Conservation (phyloP, 1,139 yeast genomes). For the Kodamaea arcana region DNA sequence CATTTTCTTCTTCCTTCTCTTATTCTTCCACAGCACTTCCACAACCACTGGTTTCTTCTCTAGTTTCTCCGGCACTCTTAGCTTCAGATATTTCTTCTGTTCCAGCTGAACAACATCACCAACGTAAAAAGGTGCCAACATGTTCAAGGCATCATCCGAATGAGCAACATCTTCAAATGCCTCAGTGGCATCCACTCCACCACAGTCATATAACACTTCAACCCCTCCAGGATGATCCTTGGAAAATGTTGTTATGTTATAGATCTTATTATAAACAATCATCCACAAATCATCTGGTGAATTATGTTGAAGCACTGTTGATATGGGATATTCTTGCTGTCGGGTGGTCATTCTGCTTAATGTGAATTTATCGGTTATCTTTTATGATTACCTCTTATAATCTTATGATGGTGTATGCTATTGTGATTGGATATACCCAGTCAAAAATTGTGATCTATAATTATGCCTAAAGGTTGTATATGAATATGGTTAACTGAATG, state of each 20-base stretch:
- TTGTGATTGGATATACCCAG: too few species aligned
- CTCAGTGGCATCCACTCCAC: slow-evolving; percentile 69
- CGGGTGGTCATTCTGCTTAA: too few species aligned
- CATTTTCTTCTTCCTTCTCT: slow-evolving; percentile 8
- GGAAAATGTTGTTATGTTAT: slow-evolving; percentile 50
- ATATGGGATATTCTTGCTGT: slow-evolving; percentile 28
- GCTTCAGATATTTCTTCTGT: slow-evolving; percentile 11
- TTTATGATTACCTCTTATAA: too few species aligned
- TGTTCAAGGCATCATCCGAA: slow-evolving; percentile 38
- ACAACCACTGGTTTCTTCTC: background rate
- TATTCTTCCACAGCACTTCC: slow-evolving; percentile 2
- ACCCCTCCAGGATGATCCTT: slow-evolving; percentile 67
- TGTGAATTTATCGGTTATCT: too few species aligned
- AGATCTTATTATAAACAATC: slow-evolving; percentile 60
- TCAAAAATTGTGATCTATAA: too few species aligned
- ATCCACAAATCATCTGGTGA: slow-evolving; percentile 58
- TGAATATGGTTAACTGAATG: too few species aligned
- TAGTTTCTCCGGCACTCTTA: slow-evolving; percentile 8
- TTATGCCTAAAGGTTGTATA: too few species aligned
- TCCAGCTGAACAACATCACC: slow-evolving; percentile 29
- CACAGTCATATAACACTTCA: slow-evolving; percentile 64
- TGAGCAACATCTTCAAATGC: slow-evolving; percentile 54
- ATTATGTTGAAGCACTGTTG: slow-evolving; percentile 38
- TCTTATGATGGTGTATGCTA: too few species aligned
- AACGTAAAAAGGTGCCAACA: slow-evolving; percentile 36